phyloP scores from a whole-genome alignment of 2,329 filamentous ascomycete genomes.

The Cladorrhinum sp. region DNA sequence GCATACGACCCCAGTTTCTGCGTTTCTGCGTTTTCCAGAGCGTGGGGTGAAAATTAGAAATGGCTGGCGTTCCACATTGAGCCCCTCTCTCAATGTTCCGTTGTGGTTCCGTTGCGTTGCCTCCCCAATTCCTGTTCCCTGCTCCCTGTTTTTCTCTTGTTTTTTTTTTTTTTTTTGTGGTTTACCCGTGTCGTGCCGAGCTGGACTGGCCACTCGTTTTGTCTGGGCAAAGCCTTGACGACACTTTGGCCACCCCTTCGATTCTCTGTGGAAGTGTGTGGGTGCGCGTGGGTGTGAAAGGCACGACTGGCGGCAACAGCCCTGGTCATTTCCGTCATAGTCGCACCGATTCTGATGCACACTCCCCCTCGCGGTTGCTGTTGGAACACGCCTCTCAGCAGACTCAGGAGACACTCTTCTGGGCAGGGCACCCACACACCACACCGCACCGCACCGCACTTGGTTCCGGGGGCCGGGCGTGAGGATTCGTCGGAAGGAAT shows the following conservation, averaged over 20 bases:
- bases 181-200: constrained; percentile 8
- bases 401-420: no score
- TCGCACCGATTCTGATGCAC: constrained; percentile 22
- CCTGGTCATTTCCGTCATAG: constrained; percentile 29
- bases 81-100: constrained; percentile 1
- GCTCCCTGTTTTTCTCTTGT: neutral
- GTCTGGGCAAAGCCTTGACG: constrained; percentile 18
- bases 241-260: constrained; percentile 20
- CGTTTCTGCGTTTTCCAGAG: neutral
- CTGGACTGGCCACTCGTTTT: constrained; percentile 1
- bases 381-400: constrained; percentile 11
- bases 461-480: neutral
- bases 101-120: neutral
- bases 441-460: neutral
- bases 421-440: no score
- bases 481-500: constrained; percentile 6
- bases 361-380: constrained; percentile 11
- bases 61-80: constrained; percentile 6
- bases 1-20: neutral
- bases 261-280: neutral
- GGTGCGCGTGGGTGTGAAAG: constrained; percentile 1
- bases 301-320: constrained; percentile 15
- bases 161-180: neutral
- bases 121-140: neutral
- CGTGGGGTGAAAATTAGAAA: constrained; percentile 7